A percentile compares a stretch with the other conserved stretches of the same genome.
phyloP scores from a whole-genome alignment of 2,329 filamentous ascomycete species.

The Nemania serpens region DNA sequence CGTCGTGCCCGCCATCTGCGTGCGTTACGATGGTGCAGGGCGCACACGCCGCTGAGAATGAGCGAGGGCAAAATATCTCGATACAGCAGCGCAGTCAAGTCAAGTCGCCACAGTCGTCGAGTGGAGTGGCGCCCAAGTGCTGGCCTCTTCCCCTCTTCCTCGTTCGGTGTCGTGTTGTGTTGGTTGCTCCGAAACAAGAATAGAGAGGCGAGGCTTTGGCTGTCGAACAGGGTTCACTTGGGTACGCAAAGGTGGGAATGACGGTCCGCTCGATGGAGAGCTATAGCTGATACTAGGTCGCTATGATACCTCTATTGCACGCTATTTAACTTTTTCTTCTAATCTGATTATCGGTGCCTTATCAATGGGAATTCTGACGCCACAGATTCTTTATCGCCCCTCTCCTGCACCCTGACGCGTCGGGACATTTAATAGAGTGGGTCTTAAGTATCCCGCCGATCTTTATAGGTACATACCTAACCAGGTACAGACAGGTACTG shows the following conservation, averaged over 20 bases:
- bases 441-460: not conserved
- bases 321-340: slow-evolving; percentile 6
- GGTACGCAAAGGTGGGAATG: not conserved
- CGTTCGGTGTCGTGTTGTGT: not conserved
- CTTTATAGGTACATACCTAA: not conserved
- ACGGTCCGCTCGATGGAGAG: not conserved
- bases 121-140: too few relatives aligned
- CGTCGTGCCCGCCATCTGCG: slow-evolving; percentile 29
- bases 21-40: slow-evolving; percentile 19
- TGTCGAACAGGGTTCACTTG: too few relatives aligned
- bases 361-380: slow-evolving; percentile 5
- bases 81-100: not conserved
- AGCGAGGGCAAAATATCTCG: not conserved
- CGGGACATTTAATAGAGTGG: not conserved
- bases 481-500: too few relatives aligned
- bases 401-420: not conserved
- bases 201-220: too few relatives aligned
- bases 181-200: not conserved
- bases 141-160: not conserved
- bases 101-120: too few relatives aligned
- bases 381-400: not conserved
- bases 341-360: not conserved
- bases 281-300: too few relatives aligned
- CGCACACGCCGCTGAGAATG: slow-evolving; percentile 27
- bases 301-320: too few relatives aligned